These are phyloP conservation scores for Phyllosticta citriasiana DNA, from an alignment of 2,329 filamentous ascomycete species.

Conservation along the genomic window DNA sequence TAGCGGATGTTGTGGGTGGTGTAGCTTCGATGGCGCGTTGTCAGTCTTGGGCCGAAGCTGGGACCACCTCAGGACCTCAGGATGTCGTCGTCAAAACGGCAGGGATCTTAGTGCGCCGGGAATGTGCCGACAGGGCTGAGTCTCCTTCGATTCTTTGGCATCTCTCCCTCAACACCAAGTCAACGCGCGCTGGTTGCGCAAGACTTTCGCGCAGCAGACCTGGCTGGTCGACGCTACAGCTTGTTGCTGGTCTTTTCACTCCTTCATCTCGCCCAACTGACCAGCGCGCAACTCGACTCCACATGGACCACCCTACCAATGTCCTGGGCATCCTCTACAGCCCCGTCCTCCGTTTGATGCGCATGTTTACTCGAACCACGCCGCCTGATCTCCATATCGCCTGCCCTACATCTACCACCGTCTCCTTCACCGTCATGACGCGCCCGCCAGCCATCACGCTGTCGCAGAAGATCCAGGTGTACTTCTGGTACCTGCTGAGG, in stretches of 20 bases:
- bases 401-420: conserved; percentile 63
- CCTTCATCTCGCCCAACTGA: not conserved
- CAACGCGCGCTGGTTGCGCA: not conserved
- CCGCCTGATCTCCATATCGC: conserved; percentile 5
- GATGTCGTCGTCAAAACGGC: not conserved
- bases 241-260: not conserved
- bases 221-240: not conserved
- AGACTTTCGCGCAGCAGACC: not conserved
- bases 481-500: conserved; percentile 34
- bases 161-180: not conserved
- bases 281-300: not conserved
- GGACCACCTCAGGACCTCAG: not conserved
- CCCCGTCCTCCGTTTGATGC: not conserved
- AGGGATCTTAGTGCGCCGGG: not conserved
- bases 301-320: conserved; percentile 4
- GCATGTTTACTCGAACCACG: not conserved
- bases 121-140: not conserved
- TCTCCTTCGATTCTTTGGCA: not conserved
- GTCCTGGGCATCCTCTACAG: not conserved
- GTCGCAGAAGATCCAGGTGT: conserved; percentile 32
- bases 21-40: not conserved
- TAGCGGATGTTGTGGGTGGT: not conserved
- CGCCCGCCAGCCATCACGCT: conserved; percentile 44
- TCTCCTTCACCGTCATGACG: conserved; percentile 85
- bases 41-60: not conserved